These are phyloP conservation scores for Suillus subluteus DNA, from an alignment of 768 basidiomycete genomes.

Conservation along the genomic window DNA sequence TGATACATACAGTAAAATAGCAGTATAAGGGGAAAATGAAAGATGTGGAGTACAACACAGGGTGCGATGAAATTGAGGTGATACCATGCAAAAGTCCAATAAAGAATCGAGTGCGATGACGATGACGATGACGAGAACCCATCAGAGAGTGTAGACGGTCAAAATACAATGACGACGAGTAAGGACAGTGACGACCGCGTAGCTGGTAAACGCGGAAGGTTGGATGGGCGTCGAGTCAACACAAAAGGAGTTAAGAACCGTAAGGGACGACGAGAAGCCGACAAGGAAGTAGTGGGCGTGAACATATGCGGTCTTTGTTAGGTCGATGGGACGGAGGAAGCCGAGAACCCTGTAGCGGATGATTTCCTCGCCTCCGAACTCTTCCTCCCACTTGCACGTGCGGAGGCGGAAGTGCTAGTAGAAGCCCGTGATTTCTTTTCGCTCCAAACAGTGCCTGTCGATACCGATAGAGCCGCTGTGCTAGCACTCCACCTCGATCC, in stretches of 20 bases:
- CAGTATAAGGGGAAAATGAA: neutral
- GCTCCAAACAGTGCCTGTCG: neutral
- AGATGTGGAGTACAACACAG: constrained; percentile 1
- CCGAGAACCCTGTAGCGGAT: neutral
- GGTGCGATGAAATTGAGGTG: constrained; percentile 3
- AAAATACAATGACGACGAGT: constrained; percentile 6
- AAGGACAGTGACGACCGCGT: constrained; percentile 6
- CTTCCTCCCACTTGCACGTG: neutral
- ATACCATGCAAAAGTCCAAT: constrained; percentile 1
- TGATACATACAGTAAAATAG: neutral
- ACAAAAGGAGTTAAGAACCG: constrained; percentile 1
- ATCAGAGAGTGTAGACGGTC: neutral
- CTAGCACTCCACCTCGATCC: constrained; percentile 36
- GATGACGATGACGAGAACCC: neutral
- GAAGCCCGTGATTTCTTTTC: constrained; percentile 3
- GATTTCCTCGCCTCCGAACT: constrained; percentile 2
- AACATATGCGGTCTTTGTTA: neutral
- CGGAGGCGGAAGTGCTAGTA: neutral
- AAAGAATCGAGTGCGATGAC: neutral
- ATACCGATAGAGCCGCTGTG: constrained; percentile 30
- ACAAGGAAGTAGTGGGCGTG: neutral
- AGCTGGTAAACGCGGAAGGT: neutral
- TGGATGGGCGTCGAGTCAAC: neutral
- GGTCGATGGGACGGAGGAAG: neutral
- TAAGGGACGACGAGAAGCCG: neutral